phyloP scores from a whole-genome alignment of 176 grass and related monocot species.

The Pontederia crassipes region DNA sequence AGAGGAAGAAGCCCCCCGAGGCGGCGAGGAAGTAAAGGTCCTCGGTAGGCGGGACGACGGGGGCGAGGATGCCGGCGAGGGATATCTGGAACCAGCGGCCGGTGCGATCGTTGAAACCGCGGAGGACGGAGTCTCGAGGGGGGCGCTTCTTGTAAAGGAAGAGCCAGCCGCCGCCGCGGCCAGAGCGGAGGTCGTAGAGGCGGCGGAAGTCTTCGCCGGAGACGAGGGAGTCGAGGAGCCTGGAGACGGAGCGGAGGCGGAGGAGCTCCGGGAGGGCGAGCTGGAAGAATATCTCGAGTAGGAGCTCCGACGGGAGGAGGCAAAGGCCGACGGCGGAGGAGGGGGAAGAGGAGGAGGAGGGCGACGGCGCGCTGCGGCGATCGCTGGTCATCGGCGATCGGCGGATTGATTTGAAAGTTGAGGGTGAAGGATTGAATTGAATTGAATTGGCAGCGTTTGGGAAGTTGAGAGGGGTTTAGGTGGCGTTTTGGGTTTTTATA shows the following conservation, averaged over 20 bases:
- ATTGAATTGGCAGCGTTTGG: too few relatives aligned
- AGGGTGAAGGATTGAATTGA: too few relatives aligned
- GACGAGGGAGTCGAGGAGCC: slow-evolving; percentile 54
- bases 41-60: slow-evolving; percentile 56
- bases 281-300: slow-evolving; percentile 69
- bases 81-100: slow-evolving; percentile 84
- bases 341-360: too few relatives aligned
- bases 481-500: too few relatives aligned
- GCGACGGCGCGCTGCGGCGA: too few relatives aligned
- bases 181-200: slow-evolving; percentile 29
- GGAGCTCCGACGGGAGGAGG: slow-evolving; percentile 66
- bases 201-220: slow-evolving; percentile 66
- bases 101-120: slow-evolving; percentile 74
- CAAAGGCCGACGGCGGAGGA: slow-evolving; percentile 29
- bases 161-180: slow-evolving; percentile 61
- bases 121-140: slow-evolving; percentile 47
- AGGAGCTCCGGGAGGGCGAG: slow-evolving; percentile 66
- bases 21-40: slow-evolving; percentile 91
- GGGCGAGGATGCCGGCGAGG: slow-evolving; percentile 39
- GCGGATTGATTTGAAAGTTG: too few relatives aligned
- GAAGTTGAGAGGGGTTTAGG: too few relatives aligned
- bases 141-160: slow-evolving; percentile 84
- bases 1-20: slow-evolving; percentile 72
- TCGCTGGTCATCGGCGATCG: too few relatives aligned
- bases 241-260: slow-evolving; percentile 60